Evolutionary conservation across 805 yeast species (phyloP), one percentile per base, ranked within the genome.

Genomic region (Wickerhamiella hasegawae): DNA sequence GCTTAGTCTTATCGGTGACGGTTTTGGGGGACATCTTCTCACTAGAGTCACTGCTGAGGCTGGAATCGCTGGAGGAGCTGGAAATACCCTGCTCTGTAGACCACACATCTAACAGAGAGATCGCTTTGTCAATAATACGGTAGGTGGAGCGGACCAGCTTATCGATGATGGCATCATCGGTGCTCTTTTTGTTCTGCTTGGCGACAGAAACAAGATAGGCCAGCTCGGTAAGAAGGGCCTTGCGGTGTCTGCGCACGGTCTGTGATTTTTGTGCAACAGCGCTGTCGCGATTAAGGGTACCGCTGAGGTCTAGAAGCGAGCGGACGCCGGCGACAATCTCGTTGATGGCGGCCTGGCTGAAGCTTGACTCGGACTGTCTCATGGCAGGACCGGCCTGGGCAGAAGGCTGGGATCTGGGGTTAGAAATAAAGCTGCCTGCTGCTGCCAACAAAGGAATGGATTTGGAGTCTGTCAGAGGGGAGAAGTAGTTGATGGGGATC

Each of bases 401-500:
- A 21, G 24, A 21, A n/a, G 42, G 40, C 39, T 48, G 45, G 24
- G 50, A 42, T 35, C 48, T 52, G 10, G 64, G 62, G 15, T 47
- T 43, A 15, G 51, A 40, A 9, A 58, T 48, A 35, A 58, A 56
- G 33, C 46, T 48, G 14, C 59, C 53, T 3, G 50, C 46, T 1
- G 62, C 58, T 5, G 54, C 45, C 15, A 60, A 49, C 25, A 60
- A 47, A 4, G 60, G 59, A n/a, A 55, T 48, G 9, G 55, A 53
- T 29, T 48, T 49, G 19, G 51, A 43, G 35, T 59, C 60, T 19
- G 49, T 47, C 42, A 51, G 58, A 5, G 60, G 54, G 27, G 48
- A 45, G 41, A 60, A 60, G 42, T 57, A 60, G 46, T 59, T 59
- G 25, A 58, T 48, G 15, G 66, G 65, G 23, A 62, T 49, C 66